phyloP scores from a whole-genome alignment of 179 eudicot genomes.

The Spinacia oleracea region DNA sequence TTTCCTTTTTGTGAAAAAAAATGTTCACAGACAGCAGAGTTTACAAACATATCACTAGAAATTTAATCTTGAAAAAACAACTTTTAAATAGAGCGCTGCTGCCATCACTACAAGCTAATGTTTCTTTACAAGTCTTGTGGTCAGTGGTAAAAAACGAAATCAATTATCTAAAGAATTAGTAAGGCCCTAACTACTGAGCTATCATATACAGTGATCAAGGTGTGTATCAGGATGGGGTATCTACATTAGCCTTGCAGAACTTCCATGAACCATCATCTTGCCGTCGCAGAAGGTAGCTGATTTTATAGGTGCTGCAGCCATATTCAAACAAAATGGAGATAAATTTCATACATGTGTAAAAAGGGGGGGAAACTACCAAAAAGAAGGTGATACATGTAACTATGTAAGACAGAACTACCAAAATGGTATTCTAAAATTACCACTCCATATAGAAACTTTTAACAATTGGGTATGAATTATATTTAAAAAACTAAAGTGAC shows the following conservation, averaged over 20 bases:
- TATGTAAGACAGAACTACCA: neutral
- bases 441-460: too few relatives aligned
- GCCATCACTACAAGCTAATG: conserved; percentile 17
- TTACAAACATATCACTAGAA: conserved; percentile 5
- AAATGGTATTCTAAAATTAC: neutral
- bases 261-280: conserved; percentile 88
- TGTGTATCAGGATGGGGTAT: conserved; percentile 40
- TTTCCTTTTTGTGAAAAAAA: neutral
- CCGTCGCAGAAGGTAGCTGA: conserved; percentile 66
- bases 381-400: neutral
- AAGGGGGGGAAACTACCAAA: neutral
- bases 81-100: neutral
- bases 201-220: conserved; percentile 14
- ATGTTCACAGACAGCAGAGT: conserved; percentile 11
- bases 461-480: neutral
- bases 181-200: conserved; percentile 19
- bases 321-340: neutral
- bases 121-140: conserved; percentile 31
- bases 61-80: conserved; percentile 6
- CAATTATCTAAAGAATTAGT: conserved; percentile 31
- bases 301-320: conserved; percentile 74
- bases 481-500: too few relatives aligned
- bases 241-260: conserved; percentile 73
- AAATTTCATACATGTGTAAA: neutral
- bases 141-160: conserved; percentile 27